Evolutionary conservation across 2,329 filamentous ascomycete species (phyloP).

Genomic region (Phaeosphaeriaceae sp.): DNA sequence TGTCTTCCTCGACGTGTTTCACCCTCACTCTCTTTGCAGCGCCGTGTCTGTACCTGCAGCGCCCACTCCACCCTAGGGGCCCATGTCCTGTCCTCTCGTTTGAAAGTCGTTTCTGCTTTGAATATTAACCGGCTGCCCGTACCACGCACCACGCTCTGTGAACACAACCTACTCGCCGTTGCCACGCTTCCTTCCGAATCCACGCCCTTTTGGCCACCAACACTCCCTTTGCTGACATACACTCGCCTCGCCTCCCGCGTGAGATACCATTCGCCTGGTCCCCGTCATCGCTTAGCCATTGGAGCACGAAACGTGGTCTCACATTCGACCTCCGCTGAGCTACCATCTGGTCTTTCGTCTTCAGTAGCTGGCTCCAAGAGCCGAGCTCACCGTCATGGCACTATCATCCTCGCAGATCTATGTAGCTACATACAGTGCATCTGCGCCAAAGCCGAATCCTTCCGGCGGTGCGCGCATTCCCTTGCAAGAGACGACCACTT

Average conservation of each 20-base stretch:
- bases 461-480: conserved; percentile 31
- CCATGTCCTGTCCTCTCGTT: conserved; percentile 46
- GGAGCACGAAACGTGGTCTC: conserved; percentile 3
- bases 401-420: conserved; percentile 18
- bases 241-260: background rate
- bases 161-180: conserved; percentile 14
- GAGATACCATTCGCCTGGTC: conserved; percentile 8
- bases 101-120: conserved; percentile 38
- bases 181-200: conserved; percentile 18
- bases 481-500: conserved; percentile 26
- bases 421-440: conserved; percentile 33
- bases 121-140: conserved; percentile 28
- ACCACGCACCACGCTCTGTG: conserved; percentile 44
- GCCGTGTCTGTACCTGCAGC: conserved; percentile 33
- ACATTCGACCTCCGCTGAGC: background rate
- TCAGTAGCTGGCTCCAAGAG: conserved; percentile 12
- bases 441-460: conserved; percentile 23
- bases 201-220: conserved; percentile 18
- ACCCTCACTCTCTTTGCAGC: conserved; percentile 28
- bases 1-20: conserved; percentile 36
- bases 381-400: conserved; percentile 16
- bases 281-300: conserved; percentile 15
- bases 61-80: conserved; percentile 28
- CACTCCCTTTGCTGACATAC: conserved; percentile 9
- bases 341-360: conserved; percentile 1